These are phyloP conservation scores for Handroanthus guayacan DNA, from an alignment of 257 asterid species.

Conservation along the genomic window DNA sequence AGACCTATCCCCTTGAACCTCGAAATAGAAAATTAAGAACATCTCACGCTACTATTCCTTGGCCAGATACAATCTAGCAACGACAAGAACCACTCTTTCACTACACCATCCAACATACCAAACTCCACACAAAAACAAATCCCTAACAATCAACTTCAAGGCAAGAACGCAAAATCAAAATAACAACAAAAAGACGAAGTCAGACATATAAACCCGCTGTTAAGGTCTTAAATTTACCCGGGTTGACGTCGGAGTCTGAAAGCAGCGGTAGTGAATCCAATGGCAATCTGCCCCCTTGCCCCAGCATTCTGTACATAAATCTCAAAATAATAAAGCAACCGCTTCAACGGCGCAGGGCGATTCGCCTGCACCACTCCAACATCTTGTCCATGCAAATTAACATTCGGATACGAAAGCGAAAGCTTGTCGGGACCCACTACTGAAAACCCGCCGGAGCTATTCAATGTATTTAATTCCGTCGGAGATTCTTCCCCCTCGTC, in stretches of 20 bases:
- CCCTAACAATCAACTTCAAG: slow-evolving; percentile 16
- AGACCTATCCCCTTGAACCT: slow-evolving; percentile 4
- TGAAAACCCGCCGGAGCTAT: slow-evolving; percentile 82
- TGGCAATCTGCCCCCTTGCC: slow-evolving; percentile 80
- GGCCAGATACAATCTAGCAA: background rate
- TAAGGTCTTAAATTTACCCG: slow-evolving; percentile 54
- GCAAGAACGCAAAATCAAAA: slow-evolving; percentile 3
- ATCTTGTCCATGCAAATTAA: slow-evolving; percentile 76
- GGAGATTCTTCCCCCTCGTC: slow-evolving; percentile 71
- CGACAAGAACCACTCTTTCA: background rate
- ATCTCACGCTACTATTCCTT: background rate
- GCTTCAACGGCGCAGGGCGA: slow-evolving; percentile 77
- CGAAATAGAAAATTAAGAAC: background rate
- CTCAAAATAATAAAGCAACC: slow-evolving; percentile 85
- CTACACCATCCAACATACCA: background rate
- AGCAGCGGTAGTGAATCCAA: slow-evolving; percentile 86
- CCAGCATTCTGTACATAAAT: slow-evolving; percentile 81
- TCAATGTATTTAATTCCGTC: slow-evolving; percentile 73
- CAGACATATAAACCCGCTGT: background rate
- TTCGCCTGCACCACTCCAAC: slow-evolving; percentile 95
- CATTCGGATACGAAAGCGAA: slow-evolving; percentile 68
- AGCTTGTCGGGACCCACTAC: slow-evolving; percentile 84
- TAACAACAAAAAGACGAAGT: slow-evolving; percentile 6
- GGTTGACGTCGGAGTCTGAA: slow-evolving; percentile 87
- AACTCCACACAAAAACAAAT: slow-evolving; percentile 3